Base-by-base conservation (phyloP, 352 stramenopile species). In the Halophytophthora polymorphica region DNA sequence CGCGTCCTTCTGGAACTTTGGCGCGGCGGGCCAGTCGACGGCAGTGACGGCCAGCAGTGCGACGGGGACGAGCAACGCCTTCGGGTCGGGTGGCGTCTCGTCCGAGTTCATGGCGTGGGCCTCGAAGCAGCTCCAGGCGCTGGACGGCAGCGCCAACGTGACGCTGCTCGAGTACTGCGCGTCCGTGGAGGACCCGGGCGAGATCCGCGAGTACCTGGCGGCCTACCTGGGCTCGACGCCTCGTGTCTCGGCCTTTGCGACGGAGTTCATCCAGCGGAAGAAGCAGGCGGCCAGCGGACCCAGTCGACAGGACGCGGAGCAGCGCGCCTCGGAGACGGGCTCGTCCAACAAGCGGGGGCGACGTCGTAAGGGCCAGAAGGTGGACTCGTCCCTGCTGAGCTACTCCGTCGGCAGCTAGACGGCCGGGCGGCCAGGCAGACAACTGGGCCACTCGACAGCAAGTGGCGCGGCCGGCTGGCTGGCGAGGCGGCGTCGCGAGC, bases 161-260 rank as follows among this genome's bases (percentile, higher is more conserved):
- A 95, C 87, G n/a, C 58, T 96, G 49, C 69, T 96, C 31, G 78
- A 96, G 56, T 99, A 98, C 58, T 98, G 93, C 60, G 96, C 96
- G 64, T 98, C 93, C 22, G 73, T 99, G 17, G 90, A 97, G 53
- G 93, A 98, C 56, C 77, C 86, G 13, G 83, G 80, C 33, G 95
- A 98, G 65, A 98, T 98, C 48, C 86, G 91, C 38, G 90, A 98
- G 64, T 98, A 98, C 56, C 71, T 99, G n/a, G 88, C 90, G 2
- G 88, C 92, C 25, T 98, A 99, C 60, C 73, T 99, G n/a, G 96
- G 96, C 35, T 97, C 86, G 13, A 97, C 90, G 38, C 82, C 93
- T 12, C 87, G 95, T 63, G 96, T 98, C n/a, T 98, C 94, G 17
- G 93, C 86, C n/a, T 98, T 98, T 66, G 96, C 96, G 29, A 97